Base-by-base conservation (phyloP, 805 yeast species). In the Metschnikowia rubicola region DNA sequence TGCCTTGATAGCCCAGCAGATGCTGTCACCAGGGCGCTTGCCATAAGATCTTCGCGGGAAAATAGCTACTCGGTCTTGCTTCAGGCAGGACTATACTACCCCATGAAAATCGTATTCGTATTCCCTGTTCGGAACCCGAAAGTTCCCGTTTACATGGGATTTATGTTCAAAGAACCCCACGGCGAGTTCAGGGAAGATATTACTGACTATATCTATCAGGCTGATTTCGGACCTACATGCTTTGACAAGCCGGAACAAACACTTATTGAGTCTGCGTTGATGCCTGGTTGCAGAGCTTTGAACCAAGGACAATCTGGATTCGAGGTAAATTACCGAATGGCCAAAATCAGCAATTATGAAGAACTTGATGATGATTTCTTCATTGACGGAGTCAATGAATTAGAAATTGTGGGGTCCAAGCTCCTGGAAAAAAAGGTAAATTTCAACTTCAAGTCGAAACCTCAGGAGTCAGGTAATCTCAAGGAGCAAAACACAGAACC, bases 1-100 rank as follows among this genome's bases (percentile, higher is more conserved):
- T 44, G 47, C 12, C n/a, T 32, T 5, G 37, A 34, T 12, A 13
- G 21, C 26, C 13, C 43, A 5, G 12, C 13, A 9, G 38, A 33
- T 12, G 9, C 43, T 17, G 37, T 30, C 10, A 34, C 21, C n/a
- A 12, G 11, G 19, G 11, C 37, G 4, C 31, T 44, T 15, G 39
- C 30, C 6, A 34, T 44, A 12, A 12, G 42, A 29, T 33, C 43
- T 10, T 33, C 47, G 3, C 38, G 39, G 7, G 11, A 15, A 2
- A 38, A 29, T 21, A 8, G 15, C 3, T 35, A 33, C 31, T 30
- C 35, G 11, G 43, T 29, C 12, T 19, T 26, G 21, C 43, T 44
- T 11, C 36, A 39, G 11, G 47, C 39, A n/a, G 43, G 39, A 12
- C 21, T 39, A 4, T 44, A 39, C 32, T 44, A 39, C 33, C 47